Base-by-base conservation (phyloP, 2,329 filamentous ascomycete species). In the Apiospora arundinis region DNA sequence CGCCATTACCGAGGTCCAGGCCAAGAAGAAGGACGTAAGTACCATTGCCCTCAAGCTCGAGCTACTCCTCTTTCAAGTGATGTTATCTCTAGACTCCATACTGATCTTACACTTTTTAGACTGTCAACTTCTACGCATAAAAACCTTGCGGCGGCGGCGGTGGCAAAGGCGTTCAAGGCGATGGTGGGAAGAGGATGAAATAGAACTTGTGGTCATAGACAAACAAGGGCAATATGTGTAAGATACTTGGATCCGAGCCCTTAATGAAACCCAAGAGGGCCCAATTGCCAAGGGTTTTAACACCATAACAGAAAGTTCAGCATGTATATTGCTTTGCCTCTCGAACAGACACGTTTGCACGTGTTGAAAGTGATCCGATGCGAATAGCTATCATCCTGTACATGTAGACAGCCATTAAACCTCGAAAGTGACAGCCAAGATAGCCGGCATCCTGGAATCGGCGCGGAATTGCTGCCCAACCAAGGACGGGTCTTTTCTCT, bases 1-100 rank as follows among this genome's bases (percentile, higher is more conserved):
- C 86, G 96, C 96, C 73, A 98, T 99, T 82, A 90, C 95, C 48
- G 96, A 99, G 84, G 96, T 99, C 77, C 94, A 95, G 83, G 92
- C 92, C 74, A 92, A 97, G 92, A 97, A 97, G 92, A 97, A 97
- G 90, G 94, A 97, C 74, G 88, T 90, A 78, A 85, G 88, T 86
- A 45, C n/a, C n/a, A n/a, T 14, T 40, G 18, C 42, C 67, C 18
- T 48, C 25, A 42, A 56, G 67, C 67, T 16, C 21, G 32, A n/a
- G n/a, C n/a, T 45, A 14, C 16, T 16, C 21, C 32, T 37, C 18
- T 32, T 4, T 32, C 32, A 6, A 32, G 21, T 16, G 18, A 44
- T 37, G 21, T 32, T 6, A 32, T 6, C 6, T 32, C 6, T 32
- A 6, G 16, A 8, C 8, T 18, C 52, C 65, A 23, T 63, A 72